A percentile compares a stretch with the other conserved stretches of the same genome.
These are phyloP conservation scores for Leucocoprinus birnbaumii DNA, from an alignment of 768 basidiomycete species.

Conservation along the genomic window DNA sequence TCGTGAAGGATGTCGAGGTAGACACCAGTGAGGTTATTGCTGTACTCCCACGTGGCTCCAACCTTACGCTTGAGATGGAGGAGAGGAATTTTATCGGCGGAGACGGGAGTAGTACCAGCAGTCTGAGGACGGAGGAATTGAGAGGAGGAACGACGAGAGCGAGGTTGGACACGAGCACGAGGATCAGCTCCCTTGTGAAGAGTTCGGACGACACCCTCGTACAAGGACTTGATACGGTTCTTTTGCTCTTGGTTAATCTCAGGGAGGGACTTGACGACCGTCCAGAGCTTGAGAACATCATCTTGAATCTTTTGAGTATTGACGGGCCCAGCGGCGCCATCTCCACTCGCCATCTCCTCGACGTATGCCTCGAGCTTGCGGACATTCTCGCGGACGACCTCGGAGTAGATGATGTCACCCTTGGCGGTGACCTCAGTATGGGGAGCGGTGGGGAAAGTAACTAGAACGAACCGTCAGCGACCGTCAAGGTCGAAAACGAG, in stretches of 20 bases:
- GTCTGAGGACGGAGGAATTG: conserved; percentile 95
- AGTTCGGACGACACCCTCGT: conserved; percentile 94
- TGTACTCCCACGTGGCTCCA: conserved; percentile 94
- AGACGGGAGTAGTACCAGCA: conserved; percentile 67
- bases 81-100: conserved; percentile 87
- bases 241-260: conserved; percentile 98
- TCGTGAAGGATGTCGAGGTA: conserved; percentile 97
- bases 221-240: conserved; percentile 89
- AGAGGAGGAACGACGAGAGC: conserved; percentile 88
- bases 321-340: conserved; percentile 75
- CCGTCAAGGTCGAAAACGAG: neutral
- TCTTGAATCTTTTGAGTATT: conserved; percentile 99
- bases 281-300: conserved; percentile 96
- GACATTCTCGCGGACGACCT: conserved; percentile 94
- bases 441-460: conserved; percentile 98
- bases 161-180: conserved; percentile 34
- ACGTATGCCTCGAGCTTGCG: conserved; percentile 98
- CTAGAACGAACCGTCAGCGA: conserved; percentile 33
- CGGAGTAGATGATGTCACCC: conserved; percentile 93
- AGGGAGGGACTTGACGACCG: conserved; percentile 93
- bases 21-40: conserved; percentile 91
- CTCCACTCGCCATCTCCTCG: conserved; percentile 96
- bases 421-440: conserved; percentile 90
- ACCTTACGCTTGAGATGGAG: conserved; percentile 97
- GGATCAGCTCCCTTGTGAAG: conserved; percentile 78